Evolutionary conservation across 2,329 filamentous ascomycete genomes (phyloP).

Genomic region (Stachybotrys elegans): DNA sequence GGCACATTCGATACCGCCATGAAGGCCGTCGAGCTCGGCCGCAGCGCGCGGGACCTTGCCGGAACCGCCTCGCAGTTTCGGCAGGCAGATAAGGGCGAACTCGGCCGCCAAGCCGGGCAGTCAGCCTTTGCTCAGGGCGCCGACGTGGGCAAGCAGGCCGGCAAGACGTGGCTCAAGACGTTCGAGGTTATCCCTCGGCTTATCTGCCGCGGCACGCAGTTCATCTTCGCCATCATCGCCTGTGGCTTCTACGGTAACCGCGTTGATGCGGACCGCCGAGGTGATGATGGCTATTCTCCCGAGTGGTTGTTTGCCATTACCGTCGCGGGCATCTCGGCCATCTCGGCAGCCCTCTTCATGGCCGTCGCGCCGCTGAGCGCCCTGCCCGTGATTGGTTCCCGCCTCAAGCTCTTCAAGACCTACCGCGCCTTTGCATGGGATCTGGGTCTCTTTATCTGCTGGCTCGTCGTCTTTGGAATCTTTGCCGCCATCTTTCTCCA

Average conservation of each 20-base stretch:
- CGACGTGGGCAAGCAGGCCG: slow-evolving; percentile 34
- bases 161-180: slow-evolving; percentile 38
- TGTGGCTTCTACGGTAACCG: slow-evolving; percentile 64
- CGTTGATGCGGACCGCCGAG: slow-evolving; percentile 39
- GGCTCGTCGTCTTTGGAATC: slow-evolving; percentile 65
- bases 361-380: slow-evolving; percentile 29
- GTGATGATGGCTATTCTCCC: slow-evolving; percentile 35
- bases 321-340: slow-evolving; percentile 48
- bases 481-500: slow-evolving; percentile 68
- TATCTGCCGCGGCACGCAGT: slow-evolving; percentile 59
- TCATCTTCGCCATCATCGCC: slow-evolving; percentile 64
- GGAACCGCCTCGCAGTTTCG: slow-evolving; percentile 23
- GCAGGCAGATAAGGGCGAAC: slow-evolving; percentile 25
- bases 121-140: slow-evolving; percentile 27
- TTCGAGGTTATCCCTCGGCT: slow-evolving; percentile 44
- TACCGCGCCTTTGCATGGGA: slow-evolving; percentile 42
- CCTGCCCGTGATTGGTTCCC: slow-evolving; percentile 26
- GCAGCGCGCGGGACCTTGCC: slow-evolving; percentile 20
- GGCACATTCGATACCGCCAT: slow-evolving; percentile 22
- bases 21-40: slow-evolving; percentile 27
- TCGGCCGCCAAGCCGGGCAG: slow-evolving; percentile 26
- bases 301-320: slow-evolving; percentile 63
- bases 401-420: slow-evolving; percentile 28
- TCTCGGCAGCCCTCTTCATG: slow-evolving; percentile 40
- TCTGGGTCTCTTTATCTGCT: slow-evolving; percentile 39